These are phyloP conservation scores for Flammula alnicola DNA, from an alignment of 1,284 basidiomycete species.

Conservation along the genomic window DNA sequence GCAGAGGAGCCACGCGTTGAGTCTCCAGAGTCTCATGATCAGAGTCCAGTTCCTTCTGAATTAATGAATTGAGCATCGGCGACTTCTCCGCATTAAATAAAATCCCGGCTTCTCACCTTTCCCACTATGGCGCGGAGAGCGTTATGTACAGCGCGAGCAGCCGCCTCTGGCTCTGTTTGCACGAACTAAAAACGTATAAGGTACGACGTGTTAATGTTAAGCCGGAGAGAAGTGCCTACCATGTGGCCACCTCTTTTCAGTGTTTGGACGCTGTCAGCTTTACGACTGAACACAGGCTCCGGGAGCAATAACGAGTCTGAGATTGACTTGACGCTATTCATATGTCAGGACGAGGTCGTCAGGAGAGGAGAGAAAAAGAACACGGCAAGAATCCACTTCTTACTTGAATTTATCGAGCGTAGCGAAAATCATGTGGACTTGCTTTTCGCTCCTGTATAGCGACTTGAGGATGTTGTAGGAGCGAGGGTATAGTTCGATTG, in stretches of 20 bases:
- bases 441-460: slow-evolving; percentile 5
- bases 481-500: slow-evolving; percentile 6
- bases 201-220: not conserved
- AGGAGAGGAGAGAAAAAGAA: not conserved
- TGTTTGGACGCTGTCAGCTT: slow-evolving; percentile 2
- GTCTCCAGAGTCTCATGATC: too few relatives aligned
- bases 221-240: slow-evolving; percentile 2
- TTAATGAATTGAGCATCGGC: not conserved
- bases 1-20: too few relatives aligned
- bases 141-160: slow-evolving; percentile 2
- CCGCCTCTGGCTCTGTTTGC: slow-evolving; percentile 11
- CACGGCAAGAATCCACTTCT: not conserved
- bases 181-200: slow-evolving; percentile 5
- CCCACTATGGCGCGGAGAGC: slow-evolving; percentile 8
- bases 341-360: not conserved
- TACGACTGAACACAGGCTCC: not conserved
- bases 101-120: not conserved
- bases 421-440: slow-evolving; percentile 11
- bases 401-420: slow-evolving; percentile 10
- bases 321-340: slow-evolving; percentile 7
- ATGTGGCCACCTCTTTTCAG: slow-evolving; percentile 12
- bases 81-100: too few relatives aligned
- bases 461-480: slow-evolving; percentile 5
- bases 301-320: slow-evolving; percentile 3
- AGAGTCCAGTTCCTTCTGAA: not conserved